Evolutionary conservation across 2,329 filamentous ascomycete species (phyloP).

Genomic region (Pseudogymnoascus sp.): DNA sequence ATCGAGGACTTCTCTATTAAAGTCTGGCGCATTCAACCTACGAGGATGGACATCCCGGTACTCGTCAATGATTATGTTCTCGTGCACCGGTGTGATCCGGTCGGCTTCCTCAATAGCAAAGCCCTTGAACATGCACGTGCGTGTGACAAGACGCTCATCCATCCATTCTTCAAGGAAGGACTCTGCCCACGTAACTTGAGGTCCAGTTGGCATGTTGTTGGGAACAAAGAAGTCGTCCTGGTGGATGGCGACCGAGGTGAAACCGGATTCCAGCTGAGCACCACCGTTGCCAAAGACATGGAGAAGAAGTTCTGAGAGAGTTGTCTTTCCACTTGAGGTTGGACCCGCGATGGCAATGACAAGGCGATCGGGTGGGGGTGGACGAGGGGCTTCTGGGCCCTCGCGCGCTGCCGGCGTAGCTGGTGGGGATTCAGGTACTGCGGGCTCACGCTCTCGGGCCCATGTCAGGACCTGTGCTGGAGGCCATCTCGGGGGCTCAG

Average conservation of each 20-base stretch:
- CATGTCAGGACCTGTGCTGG: too few relatives aligned
- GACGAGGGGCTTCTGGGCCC: background rate
- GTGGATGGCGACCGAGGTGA: background rate
- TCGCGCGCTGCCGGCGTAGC: background rate
- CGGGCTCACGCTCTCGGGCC: too few relatives aligned
- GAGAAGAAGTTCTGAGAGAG: background rate
- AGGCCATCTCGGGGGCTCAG: too few relatives aligned
- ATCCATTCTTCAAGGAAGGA: background rate
- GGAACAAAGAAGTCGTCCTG: background rate
- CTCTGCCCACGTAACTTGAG: background rate
- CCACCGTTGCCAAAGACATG: background rate
- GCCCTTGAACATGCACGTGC: background rate
- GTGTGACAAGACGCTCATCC: background rate
- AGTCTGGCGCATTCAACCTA: background rate
- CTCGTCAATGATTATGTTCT: background rate
- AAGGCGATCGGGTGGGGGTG: background rate
- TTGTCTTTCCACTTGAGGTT: background rate
- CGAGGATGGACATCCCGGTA: background rate
- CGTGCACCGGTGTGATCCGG: background rate
- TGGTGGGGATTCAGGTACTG: background rate
- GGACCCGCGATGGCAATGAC: background rate
- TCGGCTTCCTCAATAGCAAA: background rate
- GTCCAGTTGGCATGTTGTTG: background rate
- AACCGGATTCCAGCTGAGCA: background rate
- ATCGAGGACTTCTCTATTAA: background rate